A percentile compares a stretch with the other conserved stretches of the same genome.
Conservation (phyloP, 768 basidiomycete genomes). For the Rhizopogon vinicolor region DNA sequence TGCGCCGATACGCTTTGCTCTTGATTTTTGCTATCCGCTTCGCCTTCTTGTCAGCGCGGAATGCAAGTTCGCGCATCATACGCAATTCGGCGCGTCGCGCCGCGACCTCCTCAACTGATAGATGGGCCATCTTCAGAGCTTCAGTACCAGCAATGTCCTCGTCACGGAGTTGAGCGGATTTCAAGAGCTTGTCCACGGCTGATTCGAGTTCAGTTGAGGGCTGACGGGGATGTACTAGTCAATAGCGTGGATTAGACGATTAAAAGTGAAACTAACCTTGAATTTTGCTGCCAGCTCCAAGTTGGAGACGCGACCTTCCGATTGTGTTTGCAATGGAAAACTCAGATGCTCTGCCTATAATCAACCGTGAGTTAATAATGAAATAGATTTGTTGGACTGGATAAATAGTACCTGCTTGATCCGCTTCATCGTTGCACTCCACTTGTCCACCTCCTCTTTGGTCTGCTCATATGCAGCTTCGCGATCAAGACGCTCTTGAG, state of each 20-base stretch:
- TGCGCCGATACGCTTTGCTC: slow-evolving; percentile 85
- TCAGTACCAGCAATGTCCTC: slow-evolving; percentile 76
- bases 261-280: slow-evolving; percentile 44
- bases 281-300: slow-evolving; percentile 80
- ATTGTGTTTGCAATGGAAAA: slow-evolving; percentile 74
- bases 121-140: slow-evolving; percentile 77
- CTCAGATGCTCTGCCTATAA: slow-evolving; percentile 78
- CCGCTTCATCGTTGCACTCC: slow-evolving; percentile 87
- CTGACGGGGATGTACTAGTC: slow-evolving; percentile 29
- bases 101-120: slow-evolving; percentile 82
- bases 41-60: slow-evolving; percentile 88
- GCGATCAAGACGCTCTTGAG: slow-evolving; percentile 86
- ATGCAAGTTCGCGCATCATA: slow-evolving; percentile 89
- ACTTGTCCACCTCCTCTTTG: slow-evolving; percentile 88
- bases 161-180: slow-evolving; percentile 78
- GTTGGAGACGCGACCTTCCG: slow-evolving; percentile 55
- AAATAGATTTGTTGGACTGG: not conserved
- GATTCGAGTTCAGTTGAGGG: slow-evolving; percentile 84
- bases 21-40: slow-evolving; percentile 93
- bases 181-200: slow-evolving; percentile 76
- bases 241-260: not conserved
- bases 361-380: slow-evolving; percentile 3
- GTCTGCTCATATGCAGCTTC: slow-evolving; percentile 95
- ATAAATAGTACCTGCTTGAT: slow-evolving; percentile 67
- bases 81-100: slow-evolving; percentile 78